phyloP scores from a whole-genome alignment of 495 filamentous ascomycete genomes.

The Penicillium subrubescens region DNA sequence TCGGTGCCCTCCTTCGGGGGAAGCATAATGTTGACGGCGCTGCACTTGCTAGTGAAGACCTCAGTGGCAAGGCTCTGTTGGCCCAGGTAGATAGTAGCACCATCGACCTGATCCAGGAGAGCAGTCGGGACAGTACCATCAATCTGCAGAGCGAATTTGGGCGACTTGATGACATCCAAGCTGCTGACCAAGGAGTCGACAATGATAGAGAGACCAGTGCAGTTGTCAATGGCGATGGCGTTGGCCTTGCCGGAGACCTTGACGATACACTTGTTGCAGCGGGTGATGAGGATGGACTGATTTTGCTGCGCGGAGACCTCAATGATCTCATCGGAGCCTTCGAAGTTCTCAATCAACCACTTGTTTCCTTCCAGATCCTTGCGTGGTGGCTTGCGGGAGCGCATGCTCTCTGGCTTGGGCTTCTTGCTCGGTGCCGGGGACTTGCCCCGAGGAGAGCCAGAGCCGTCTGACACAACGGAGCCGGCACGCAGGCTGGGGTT shows the following conservation, averaged over 20 bases:
- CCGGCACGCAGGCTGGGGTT: constrained; percentile 85
- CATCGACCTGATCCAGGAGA: constrained; percentile 90
- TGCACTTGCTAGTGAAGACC: constrained; percentile 85
- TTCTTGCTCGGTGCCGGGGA: constrained; percentile 85
- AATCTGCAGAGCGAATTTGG: constrained; percentile 90
- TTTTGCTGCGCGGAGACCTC: constrained; percentile 76
- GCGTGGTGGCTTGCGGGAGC: constrained; percentile 85
- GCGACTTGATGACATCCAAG: constrained; percentile 90
- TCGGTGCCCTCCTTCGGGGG: constrained; percentile 58
- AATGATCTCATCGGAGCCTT: constrained; percentile 69
- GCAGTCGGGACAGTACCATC: constrained; percentile 81
- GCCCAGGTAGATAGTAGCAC: constrained; percentile 81
- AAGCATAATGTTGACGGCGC: constrained; percentile 82
- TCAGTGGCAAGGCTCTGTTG: constrained; percentile 75
- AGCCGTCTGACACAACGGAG: constrained; percentile 63
- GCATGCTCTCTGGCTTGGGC: constrained; percentile 94
- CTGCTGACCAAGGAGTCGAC: constrained; percentile 88
- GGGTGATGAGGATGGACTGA: constrained; percentile 89
- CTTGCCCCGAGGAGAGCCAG: constrained; percentile 61
- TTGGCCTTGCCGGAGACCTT: constrained; percentile 91
- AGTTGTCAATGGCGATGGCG: constrained; percentile 91
- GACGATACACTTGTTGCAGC: constrained; percentile 87
- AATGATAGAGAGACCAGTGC: constrained; percentile 76
- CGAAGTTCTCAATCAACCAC: constrained; percentile 95
- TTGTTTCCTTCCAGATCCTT: constrained; percentile 95